These are phyloP conservation scores for Grifola frondosa DNA, from an alignment of 1,284 basidiomycete species.

Conservation along the genomic window DNA sequence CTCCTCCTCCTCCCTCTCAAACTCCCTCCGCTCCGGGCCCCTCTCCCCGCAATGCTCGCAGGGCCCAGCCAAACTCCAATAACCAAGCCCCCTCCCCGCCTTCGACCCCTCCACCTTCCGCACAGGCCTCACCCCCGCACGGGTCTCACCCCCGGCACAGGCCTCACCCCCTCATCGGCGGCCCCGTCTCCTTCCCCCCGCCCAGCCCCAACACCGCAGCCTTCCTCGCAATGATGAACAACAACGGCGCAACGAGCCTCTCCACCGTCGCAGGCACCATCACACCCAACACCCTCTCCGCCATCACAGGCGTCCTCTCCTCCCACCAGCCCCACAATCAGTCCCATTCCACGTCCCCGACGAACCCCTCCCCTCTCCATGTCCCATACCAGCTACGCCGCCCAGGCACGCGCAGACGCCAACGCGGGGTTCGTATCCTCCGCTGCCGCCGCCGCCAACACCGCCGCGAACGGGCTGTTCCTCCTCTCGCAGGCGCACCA, in stretches of 20 bases:
- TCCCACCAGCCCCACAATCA: conserved; percentile 9
- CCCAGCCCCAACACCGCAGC: conserved; percentile 91
- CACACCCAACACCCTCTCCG: conserved; percentile 88
- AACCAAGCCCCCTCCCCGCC: conserved; percentile 31
- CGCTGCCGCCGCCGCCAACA: conserved; percentile 49
- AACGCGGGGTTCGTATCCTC: conserved; percentile 34
- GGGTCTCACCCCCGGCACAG: conserved; percentile 71
- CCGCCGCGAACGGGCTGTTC: conserved; percentile 89
- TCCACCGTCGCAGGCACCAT: conserved; percentile 69
- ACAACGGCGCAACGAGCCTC: conserved; percentile 54
- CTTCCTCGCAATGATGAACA: conserved; percentile 90
- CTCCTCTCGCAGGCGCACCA: conserved; percentile 92
- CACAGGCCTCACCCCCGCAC: conserved; percentile 78
- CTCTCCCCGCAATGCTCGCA: conserved; percentile 92
- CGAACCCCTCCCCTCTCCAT: conserved; percentile 33
- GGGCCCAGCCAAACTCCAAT: conserved; percentile 57
- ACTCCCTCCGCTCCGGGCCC: conserved; percentile 87
- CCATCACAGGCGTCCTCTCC: conserved; percentile 70
- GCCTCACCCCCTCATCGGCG: conserved; percentile 83
- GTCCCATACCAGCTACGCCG: conserved; percentile 30
- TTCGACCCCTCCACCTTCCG: conserved; percentile 82
- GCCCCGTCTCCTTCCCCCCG: conserved; percentile 75
- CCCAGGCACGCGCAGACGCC: conserved; percentile 33
- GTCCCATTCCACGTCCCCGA: conserved; percentile 15
- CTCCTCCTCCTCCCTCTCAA: conserved; percentile 52